Evolutionary conservation across 495 filamentous ascomycete genomes (phyloP).

Genomic region (Cairneyella variabilis): DNA sequence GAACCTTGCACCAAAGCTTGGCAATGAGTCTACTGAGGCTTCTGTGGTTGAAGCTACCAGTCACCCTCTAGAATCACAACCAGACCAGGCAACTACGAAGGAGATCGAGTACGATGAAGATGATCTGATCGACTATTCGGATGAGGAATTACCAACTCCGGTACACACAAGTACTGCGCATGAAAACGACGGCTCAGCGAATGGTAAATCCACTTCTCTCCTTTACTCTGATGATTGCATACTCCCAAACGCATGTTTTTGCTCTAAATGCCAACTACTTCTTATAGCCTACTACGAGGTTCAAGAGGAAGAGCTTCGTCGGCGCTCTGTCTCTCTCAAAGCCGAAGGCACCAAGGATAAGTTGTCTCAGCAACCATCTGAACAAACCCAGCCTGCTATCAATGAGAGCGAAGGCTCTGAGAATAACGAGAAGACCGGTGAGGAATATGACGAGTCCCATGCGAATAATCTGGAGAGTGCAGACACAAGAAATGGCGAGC

Average conservation of each 20-base stretch:
- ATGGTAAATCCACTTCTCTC: too few relatives aligned
- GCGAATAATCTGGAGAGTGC: too few relatives aligned
- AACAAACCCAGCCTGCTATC: not conserved
- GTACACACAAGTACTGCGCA: too few relatives aligned
- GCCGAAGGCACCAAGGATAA: constrained; percentile 15
- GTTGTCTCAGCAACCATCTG: not conserved
- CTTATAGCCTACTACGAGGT: constrained; percentile 19
- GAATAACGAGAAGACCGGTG: not conserved
- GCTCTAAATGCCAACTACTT: constrained; percentile 23
- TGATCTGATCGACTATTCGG: constrained; percentile 37
- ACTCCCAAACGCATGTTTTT: constrained; percentile 18
- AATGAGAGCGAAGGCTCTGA: not conserved
- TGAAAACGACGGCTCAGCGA: too few relatives aligned
- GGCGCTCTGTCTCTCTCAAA: constrained; percentile 9
- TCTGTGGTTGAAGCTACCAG: too few relatives aligned
- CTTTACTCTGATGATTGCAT: constrained; percentile 24
- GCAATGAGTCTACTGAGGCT: too few relatives aligned
- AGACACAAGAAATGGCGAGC: not conserved
- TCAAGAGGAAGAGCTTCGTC: constrained; percentile 17
- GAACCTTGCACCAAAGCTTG: too few relatives aligned
- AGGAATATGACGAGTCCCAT: too few relatives aligned
- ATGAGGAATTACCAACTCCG: constrained; percentile 41
- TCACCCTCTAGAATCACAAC: too few relatives aligned
- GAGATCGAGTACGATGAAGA: not conserved
- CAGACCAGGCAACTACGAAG: too few relatives aligned